Evolutionary conservation across 2,329 filamentous ascomycete genomes (phyloP).

Genomic region (Emericellopsis atlantica): DNA sequence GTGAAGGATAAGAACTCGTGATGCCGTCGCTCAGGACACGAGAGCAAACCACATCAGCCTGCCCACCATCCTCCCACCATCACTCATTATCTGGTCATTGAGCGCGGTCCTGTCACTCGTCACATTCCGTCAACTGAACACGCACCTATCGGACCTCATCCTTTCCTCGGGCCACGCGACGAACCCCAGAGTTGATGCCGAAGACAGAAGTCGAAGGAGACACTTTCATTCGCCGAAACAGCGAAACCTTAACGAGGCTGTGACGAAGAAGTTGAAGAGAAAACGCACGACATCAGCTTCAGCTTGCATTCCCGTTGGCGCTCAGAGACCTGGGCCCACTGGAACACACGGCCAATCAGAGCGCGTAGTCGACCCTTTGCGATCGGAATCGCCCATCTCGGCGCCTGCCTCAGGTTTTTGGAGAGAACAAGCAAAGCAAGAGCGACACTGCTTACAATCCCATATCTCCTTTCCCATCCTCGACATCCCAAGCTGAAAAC

Average conservation of each 20-base stretch:
- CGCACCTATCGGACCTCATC: background rate
- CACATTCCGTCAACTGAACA: background rate
- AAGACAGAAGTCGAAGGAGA: background rate
- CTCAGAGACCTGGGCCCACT: background rate
- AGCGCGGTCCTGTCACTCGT: background rate
- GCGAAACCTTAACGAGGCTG: background rate
- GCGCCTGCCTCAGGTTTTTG: no score
- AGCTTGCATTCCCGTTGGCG: background rate
- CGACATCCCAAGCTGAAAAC: no score
- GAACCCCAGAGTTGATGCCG: background rate
- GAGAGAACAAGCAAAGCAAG: no score
- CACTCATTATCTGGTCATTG: background rate
- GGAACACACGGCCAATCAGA: background rate
- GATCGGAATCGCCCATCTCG: no score
- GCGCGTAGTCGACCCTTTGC: no score
- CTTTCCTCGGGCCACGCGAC: background rate
- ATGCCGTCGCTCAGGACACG: background rate
- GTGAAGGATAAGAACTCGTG: slow-evolving; percentile 1
- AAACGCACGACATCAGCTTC: background rate
- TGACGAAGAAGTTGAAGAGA: background rate
- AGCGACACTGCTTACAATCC: no score
- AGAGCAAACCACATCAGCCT: background rate
- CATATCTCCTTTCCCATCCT: no score
- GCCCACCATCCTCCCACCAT: background rate
- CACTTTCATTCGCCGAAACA: background rate